Evolutionary conservation across 257 asterid species (phyloP).

Genomic region (Buddleja alternifolia): DNA sequence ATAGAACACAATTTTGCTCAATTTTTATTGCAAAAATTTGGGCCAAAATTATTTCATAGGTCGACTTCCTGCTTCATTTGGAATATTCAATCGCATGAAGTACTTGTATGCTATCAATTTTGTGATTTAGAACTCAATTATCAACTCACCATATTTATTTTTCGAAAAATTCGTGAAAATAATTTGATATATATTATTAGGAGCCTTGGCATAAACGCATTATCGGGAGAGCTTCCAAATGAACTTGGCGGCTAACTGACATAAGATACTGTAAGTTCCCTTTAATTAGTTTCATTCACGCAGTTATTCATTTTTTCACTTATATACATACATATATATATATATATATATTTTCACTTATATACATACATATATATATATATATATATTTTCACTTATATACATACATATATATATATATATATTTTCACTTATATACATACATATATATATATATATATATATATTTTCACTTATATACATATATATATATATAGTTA

Average conservation of each 20-base stretch:
- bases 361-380: no score
- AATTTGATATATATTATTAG: conserved; percentile 33
- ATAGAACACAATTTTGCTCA: neutral
- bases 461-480: no score
- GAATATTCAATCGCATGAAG: conserved; percentile 44
- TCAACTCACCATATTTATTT: neutral
- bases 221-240: conserved; percentile 72
- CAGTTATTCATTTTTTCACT: neutral
- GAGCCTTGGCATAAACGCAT: conserved; percentile 58
- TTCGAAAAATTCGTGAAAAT: neutral
- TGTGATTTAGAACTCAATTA: neutral
- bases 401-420: no score
- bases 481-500: no score
- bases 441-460: no score
- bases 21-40: conserved; percentile 44
- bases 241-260: conserved; percentile 77
- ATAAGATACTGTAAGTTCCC: conserved; percentile 60
- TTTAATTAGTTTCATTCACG: neutral
- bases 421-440: no score
- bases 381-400: no score
- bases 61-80: conserved; percentile 43
- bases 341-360: no score
- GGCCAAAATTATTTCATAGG: conserved; percentile 50
- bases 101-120: conserved; percentile 38
- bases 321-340: neutral